Base-by-base conservation (phyloP, 768 basidiomycete genomes). In the Crucibulum laeve region DNA sequence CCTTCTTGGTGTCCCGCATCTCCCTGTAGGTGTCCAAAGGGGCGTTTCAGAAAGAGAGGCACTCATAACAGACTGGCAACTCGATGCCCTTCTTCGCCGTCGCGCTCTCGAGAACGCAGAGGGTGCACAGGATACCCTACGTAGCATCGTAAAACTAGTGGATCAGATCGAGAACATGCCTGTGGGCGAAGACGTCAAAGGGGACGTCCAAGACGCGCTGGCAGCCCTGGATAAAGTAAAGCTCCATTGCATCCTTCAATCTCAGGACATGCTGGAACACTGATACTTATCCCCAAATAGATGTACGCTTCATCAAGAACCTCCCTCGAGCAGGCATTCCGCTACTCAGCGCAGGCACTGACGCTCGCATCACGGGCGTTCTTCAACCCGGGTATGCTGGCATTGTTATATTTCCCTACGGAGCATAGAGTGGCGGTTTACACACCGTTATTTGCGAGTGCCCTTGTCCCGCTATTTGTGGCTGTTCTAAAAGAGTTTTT, bases 351-450 rank as follows among this genome's bases (percentile, higher is more conserved):
- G 11, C 60, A 69, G 44, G 88, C 91, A 0, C 61, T 81, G 36
- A 73, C 71, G 0, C 69, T 83, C 25, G 78, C 91, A 8, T 89
- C 87, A 1, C 76, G 83, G 32, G 95, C 96, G 3, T 98, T 96
- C 72, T 98, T 96, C 68, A 90, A 92, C 61, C 96, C 95, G 0
- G 89, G 87, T 15, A 96, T 98, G 93, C 67, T 98, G 53, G 93
- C 91, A 11, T 65, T 97, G 58, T 73, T 99, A 17, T 99, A 99
- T 64, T 98, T 98, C 65, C 96, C 96, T 17, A 84, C 91, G 15
- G 96, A 98, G 58, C 96, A 98, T 69, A 97, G 89, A 59, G 94
- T 92, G 60, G 94, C 94, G 2, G 91, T 99, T 6, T 98, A 98
- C 61, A 85, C 91, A 0, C 95, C 96, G 0, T 64, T 99, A 25